Percentiles rank a stretch among this genome's conserved stretches.
Evolutionary conservation across 148 eudicot genomes (phyloP).

Genomic region (Salicornia ramosissima): DNA sequence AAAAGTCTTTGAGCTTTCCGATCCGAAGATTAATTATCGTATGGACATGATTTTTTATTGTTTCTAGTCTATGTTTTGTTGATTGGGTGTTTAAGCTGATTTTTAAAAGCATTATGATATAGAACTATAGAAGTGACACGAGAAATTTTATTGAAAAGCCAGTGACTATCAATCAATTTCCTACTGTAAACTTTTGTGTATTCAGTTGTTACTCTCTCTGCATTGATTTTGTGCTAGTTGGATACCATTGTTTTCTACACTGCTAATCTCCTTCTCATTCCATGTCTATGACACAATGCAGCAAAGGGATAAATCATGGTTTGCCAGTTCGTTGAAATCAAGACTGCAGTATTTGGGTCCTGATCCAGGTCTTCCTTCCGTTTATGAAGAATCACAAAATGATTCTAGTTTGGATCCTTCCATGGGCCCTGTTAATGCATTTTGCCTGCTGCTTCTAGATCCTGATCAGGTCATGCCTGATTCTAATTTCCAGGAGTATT

Average conservation of each 20-base stretch:
- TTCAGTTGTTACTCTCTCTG: not conserved
- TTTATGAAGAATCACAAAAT: slow-evolving; percentile 37
- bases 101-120: not conserved
- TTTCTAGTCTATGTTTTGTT: not conserved
- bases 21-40: not conserved
- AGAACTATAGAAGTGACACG: not conserved
- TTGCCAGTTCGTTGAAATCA: slow-evolving; percentile 57
- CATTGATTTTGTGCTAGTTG: not conserved
- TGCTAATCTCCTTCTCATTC: not conserved
- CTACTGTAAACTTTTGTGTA: not conserved
- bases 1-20: not conserved
- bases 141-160: too few relatives aligned
- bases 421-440: slow-evolving; percentile 61
- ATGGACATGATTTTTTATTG: slow-evolving; percentile 1
- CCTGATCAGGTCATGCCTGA: slow-evolving; percentile 58
- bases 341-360: slow-evolving; percentile 78
- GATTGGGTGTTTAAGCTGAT: not conserved
- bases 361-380: slow-evolving; percentile 61
- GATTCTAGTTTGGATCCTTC: slow-evolving; percentile 57
- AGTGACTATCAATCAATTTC: not conserved
- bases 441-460: slow-evolving; percentile 69
- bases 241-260: not conserved
- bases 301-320: slow-evolving; percentile 87
- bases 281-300: slow-evolving; percentile 27
- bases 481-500: not conserved